Conservation (phyloP, 179 eudicot species). For the Silene noctiflora region DNA sequence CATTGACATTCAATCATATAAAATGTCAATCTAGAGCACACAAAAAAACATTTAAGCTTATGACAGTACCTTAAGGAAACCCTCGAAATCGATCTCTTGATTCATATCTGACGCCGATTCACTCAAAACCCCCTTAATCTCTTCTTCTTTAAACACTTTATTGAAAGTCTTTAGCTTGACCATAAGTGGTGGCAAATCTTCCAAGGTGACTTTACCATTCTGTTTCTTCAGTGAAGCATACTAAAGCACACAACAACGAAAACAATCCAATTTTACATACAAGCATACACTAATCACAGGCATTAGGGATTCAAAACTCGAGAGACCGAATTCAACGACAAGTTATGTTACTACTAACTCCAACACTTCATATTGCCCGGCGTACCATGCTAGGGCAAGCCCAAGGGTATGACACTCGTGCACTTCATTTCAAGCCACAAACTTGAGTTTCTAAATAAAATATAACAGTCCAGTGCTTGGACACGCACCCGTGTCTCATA, state of each 20-base stretch:
- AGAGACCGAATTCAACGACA: neutral
- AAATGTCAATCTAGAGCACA: neutral
- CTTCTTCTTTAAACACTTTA: slow-evolving; percentile 54
- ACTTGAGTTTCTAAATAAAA: neutral
- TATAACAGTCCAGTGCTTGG: too few relatives aligned
- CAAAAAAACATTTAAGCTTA: slow-evolving; percentile 9
- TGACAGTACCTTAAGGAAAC: slow-evolving; percentile 58
- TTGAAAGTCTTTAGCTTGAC: slow-evolving; percentile 54
- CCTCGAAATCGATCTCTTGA: slow-evolving; percentile 65
- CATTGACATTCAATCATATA: slow-evolving; percentile 14
- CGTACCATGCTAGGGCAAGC: neutral
- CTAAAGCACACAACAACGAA: slow-evolving; percentile 31
- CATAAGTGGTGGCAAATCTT: slow-evolving; percentile 59
- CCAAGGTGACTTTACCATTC: slow-evolving; percentile 55
- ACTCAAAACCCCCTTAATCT: slow-evolving; percentile 46
- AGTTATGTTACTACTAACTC: neutral
- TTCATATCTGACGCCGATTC: slow-evolving; percentile 46
- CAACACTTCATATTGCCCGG: neutral
- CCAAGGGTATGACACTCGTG: neutral
- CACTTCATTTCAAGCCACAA: neutral
- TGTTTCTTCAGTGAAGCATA: slow-evolving; percentile 45
- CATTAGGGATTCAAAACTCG: neutral
- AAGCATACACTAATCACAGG: neutral
- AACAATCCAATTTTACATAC: slow-evolving; percentile 16
- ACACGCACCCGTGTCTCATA: neutral